Evolutionary conservation across 495 filamentous ascomycete species (phyloP).

Genomic region (Penicillium parvum): DNA sequence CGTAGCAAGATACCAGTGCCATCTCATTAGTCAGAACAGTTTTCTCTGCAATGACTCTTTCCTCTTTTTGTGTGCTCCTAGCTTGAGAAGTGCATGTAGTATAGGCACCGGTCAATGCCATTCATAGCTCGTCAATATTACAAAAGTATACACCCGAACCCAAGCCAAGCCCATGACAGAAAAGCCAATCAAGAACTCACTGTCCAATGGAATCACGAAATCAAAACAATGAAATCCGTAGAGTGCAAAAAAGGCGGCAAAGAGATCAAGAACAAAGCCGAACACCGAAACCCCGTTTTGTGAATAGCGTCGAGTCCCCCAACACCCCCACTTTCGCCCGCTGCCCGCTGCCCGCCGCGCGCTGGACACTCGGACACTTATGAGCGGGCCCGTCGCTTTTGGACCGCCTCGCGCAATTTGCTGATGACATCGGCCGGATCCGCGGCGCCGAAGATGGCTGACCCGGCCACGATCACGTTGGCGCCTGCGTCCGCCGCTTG

Average conservation of each 20-base stretch:
- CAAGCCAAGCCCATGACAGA: not conserved
- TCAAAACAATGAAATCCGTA: not conserved
- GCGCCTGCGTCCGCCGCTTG: conserved; percentile 93
- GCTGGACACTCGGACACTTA: not conserved
- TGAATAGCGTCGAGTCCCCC: too few species aligned
- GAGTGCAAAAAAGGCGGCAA: not conserved
- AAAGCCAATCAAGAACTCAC: not conserved
- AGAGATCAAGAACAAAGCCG: too few species aligned
- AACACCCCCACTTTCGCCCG: not conserved
- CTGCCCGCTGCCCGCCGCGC: not conserved
- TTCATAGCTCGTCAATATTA: conserved; percentile 26
- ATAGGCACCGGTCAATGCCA: conserved; percentile 13
- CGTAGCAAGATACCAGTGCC: conserved; percentile 16
- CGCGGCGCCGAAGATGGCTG: conserved; percentile 88
- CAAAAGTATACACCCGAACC: conserved; percentile 7
- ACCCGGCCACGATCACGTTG: conserved; percentile 98
- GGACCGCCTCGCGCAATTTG: conserved; percentile 72
- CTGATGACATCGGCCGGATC: conserved; percentile 82
- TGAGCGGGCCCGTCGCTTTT: conserved; percentile 43
- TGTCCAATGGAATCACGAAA: conserved; percentile 5
- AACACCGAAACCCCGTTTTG: conserved; percentile 26
- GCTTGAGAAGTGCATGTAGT: conserved; percentile 2
- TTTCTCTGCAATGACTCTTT: not conserved
- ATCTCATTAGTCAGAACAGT: too few species aligned
- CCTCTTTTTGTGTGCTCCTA: conserved; percentile 2